Percentiles rank a stretch among this genome's conserved stretches.
Conservation (phyloP, 2,329 filamentous ascomycete species). For the Scortechinia acanthostroma region DNA sequence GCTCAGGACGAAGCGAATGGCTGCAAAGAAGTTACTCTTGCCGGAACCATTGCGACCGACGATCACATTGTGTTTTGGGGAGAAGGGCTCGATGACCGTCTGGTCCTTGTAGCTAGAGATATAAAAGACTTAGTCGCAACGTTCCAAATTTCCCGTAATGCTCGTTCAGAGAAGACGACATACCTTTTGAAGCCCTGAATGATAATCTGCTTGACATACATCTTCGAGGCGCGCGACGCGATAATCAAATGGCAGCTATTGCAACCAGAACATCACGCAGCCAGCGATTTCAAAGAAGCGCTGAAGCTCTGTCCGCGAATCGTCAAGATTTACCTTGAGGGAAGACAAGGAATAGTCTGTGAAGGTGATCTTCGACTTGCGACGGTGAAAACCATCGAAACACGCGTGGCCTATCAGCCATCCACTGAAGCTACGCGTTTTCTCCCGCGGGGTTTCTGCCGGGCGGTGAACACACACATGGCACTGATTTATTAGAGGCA, state of each 20-base stretch:
- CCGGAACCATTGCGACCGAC: constrained; percentile 98
- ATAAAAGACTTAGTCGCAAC: constrained; percentile 5
- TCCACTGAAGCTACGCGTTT: neutral
- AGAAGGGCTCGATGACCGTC: constrained; percentile 96
- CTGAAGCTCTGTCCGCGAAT: too few species aligned
- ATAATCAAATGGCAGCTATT: neutral
- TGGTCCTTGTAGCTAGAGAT: constrained; percentile 89
- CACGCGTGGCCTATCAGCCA: too few species aligned
- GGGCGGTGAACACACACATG: neutral
- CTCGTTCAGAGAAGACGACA: constrained; percentile 10
- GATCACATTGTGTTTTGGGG: constrained; percentile 93
- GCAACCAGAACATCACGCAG: neutral
- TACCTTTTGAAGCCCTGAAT: constrained; percentile 99
- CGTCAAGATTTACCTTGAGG: too few species aligned
- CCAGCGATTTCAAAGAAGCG: too few species aligned
- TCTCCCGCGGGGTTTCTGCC: neutral
- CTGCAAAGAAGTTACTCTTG: constrained; percentile 99
- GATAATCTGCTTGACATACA: constrained; percentile 99
- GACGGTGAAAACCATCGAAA: too few species aligned
- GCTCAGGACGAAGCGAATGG: constrained; percentile 94
- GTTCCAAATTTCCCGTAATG: too few species aligned
- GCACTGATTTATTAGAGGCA: too few species aligned
- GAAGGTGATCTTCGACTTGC: too few species aligned
- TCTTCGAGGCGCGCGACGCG: constrained; percentile 26
- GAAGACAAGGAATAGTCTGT: too few species aligned